Evolutionary conservation across 352 stramenopile genomes (phyloP).

Genomic region (Pythium sp.): DNA sequence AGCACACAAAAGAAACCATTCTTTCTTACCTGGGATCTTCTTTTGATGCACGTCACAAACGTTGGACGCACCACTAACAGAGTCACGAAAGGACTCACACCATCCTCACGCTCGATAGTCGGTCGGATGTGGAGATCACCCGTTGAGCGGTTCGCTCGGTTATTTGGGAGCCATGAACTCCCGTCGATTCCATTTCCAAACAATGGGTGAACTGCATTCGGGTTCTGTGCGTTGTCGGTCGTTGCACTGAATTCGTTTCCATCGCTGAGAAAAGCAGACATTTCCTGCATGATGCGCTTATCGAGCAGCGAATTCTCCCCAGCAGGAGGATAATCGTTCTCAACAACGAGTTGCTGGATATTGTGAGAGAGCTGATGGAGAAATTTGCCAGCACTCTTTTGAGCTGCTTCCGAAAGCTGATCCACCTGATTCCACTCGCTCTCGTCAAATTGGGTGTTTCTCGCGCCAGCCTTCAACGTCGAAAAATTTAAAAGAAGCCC

Average conservation of each 20-base stretch:
- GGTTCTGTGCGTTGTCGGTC: neutral
- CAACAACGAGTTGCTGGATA: conserved; percentile 56
- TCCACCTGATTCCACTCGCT: conserved; percentile 61
- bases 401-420: conserved; percentile 40
- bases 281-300: conserved; percentile 53
- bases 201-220: conserved; percentile 16
- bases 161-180: neutral
- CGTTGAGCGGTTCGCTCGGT: neutral
- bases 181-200: no score
- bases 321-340: conserved; percentile 23
- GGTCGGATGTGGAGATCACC: neutral
- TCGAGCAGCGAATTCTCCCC: conserved; percentile 42
- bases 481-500: conserved; percentile 59
- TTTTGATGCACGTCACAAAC: conserved; percentile 48
- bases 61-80: conserved; percentile 15
- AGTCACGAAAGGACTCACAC: conserved; percentile 10
- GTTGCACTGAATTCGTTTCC: conserved; percentile 4
- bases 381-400: conserved; percentile 39
- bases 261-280: conserved; percentile 35
- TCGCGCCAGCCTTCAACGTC: neutral
- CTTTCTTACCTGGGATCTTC: conserved; percentile 66
- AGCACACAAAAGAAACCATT: neutral
- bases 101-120: conserved; percentile 4
- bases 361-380: conserved; percentile 39
- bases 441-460: conserved; percentile 25